Evolutionary conservation across 352 stramenopile genomes (phyloP).

Genomic region (Globisporangium canariense): DNA sequence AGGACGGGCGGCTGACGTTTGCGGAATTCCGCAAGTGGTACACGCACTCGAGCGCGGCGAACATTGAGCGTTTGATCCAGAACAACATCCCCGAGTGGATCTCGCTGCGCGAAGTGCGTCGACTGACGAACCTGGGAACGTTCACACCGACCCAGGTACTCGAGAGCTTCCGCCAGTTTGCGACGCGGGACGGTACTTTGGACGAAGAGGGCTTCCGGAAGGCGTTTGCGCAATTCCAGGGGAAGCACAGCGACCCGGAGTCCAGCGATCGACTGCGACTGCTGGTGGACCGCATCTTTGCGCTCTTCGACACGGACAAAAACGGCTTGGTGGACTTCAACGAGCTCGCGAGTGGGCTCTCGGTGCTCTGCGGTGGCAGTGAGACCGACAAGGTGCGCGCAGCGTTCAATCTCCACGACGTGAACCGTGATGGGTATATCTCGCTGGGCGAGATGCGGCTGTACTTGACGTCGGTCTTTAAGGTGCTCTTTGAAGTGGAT

Average conservation of each 20-base stretch:
- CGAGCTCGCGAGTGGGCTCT: constrained; percentile 77
- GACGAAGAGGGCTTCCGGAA: constrained; percentile 62
- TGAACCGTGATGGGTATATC: constrained; percentile 86
- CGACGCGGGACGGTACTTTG: constrained; percentile 58
- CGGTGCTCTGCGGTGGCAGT: constrained; percentile 67
- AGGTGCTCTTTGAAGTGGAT: constrained; percentile 84
- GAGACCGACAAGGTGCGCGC: constrained; percentile 73
- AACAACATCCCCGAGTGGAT: constrained; percentile 79
- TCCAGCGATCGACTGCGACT: constrained; percentile 46
- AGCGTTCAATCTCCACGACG: constrained; percentile 85
- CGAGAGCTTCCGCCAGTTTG: constrained; percentile 71
- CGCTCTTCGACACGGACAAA: constrained; percentile 76
- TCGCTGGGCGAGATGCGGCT: constrained; percentile 81
- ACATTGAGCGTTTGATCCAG: constrained; percentile 76
- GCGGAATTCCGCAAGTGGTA: constrained; percentile 84
- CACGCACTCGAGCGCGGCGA: constrained; percentile 60
- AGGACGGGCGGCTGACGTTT: constrained; percentile 70
- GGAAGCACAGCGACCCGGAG: constrained; percentile 20
- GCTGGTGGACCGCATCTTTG: constrained; percentile 76
- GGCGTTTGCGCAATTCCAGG: constrained; percentile 56
- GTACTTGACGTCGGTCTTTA: constrained; percentile 85
- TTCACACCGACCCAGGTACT: constrained; percentile 74
- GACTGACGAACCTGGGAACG: constrained; percentile 69
- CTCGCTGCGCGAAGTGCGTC: constrained; percentile 69
- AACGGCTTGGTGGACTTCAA: constrained; percentile 81